Base-by-base conservation (phyloP, 306 rosid species). In the Canavalia gladiata region DNA sequence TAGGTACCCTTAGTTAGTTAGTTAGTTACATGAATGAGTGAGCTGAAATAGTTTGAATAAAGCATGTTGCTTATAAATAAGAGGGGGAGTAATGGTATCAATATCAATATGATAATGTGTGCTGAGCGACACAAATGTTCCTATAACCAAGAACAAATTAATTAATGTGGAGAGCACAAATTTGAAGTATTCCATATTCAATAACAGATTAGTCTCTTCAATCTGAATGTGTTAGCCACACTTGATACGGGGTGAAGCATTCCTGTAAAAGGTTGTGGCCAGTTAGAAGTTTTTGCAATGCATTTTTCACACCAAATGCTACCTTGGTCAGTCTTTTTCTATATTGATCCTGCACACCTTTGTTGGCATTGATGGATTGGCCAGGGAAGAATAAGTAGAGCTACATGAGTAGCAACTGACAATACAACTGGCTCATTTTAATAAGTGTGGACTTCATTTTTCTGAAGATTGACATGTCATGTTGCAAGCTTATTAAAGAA, bases 161-260 rank as follows among this genome's bases (percentile, higher is more conserved):
- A 56, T 43, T 45, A 57, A 25, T 43, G 3, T 9, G 42, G 59
- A 34, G 28, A 49, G 7, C 35, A 50, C 45, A 33, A 42, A 57
- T 46, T 45, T 31, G 56, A 78, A 45, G 43, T 8, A 8, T 33
- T 58, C 10, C 8, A 11, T 66, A 66, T 7, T 65, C 41, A 35
- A 31, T 25, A 3, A 51, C 8, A 9, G 11, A 6, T 66, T 78
- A 12, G 8, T 67, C 31, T 54, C 42, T 78, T 68, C 76, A 34
- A 51, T 51, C 54, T 25, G 73, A 51, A 35, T 33, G 18, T 63
- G n/a, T 58, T 25, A 31, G 71, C 39, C 8, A 18, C 8, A 9
- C 59, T 47, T 25, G 59, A 46, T 64, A 41, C 55, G 68, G 18
- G 18, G n/a, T 55, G 68, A 81, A 74, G 85, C 55, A 75, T 56